These are phyloP conservation scores for Teunomyces panamensis DNA, from an alignment of 805 yeast genomes.

Conservation along the genomic window DNA sequence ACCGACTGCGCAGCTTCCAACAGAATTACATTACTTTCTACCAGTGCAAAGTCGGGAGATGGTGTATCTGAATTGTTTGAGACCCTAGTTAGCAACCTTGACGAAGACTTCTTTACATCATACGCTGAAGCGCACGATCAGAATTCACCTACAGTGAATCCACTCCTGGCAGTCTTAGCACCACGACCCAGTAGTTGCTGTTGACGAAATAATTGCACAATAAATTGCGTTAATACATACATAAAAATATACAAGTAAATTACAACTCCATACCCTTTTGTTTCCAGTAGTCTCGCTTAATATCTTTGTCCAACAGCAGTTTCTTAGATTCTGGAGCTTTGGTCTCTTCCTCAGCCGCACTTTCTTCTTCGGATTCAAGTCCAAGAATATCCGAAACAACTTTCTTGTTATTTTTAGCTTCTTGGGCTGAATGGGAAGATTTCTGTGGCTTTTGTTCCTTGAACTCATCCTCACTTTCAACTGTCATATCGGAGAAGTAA, in stretches of 20 bases:
- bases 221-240: neutral
- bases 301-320: conserved; percentile 27
- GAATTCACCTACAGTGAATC: neutral
- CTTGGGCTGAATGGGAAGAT: neutral
- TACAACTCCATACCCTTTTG: conserved; percentile 39
- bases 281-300: conserved; percentile 39
- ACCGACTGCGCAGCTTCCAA: conserved; percentile 16
- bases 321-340: conserved; percentile 1
- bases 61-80: conserved; percentile 48
- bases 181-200: conserved; percentile 1
- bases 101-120: conserved; percentile 27
- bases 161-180: neutral
- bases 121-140: conserved; percentile 10
- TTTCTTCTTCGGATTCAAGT: conserved; percentile 7
- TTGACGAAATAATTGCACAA: neutral
- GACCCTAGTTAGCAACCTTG: conserved; percentile 27
- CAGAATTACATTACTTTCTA: conserved; percentile 22
- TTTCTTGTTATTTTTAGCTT: conserved; percentile 12
- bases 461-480: conserved; percentile 30
- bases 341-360: conserved; percentile 3
- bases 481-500: conserved; percentile 43
- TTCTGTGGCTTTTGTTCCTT: neutral
- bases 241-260: conserved; percentile 1
- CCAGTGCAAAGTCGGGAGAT: conserved; percentile 71
- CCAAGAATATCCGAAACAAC: conserved; percentile 9